Evolutionary conservation across 2,329 filamentous ascomycete genomes (phyloP).

Genomic region (Intubia oerlemansii): DNA sequence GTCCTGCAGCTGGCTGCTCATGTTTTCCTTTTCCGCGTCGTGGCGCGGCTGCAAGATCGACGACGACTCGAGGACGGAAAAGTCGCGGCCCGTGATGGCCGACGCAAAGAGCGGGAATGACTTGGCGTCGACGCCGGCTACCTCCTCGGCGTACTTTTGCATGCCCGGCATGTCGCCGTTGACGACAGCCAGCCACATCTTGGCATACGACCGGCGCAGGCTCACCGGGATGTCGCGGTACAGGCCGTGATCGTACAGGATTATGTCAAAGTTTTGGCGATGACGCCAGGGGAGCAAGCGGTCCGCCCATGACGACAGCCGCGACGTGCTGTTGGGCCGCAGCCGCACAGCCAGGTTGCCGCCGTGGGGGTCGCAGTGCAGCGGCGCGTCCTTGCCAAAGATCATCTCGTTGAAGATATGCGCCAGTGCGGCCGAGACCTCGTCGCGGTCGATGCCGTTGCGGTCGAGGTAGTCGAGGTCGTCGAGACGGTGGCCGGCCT

Average conservation of each 20-base stretch:
- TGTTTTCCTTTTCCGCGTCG: slow-evolving; percentile 62
- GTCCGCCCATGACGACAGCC: not conserved
- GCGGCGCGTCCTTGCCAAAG: slow-evolving; percentile 66
- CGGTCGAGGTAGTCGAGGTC: slow-evolving; percentile 72
- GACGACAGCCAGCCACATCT: slow-evolving; percentile 92
- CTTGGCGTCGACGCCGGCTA: slow-evolving; percentile 71
- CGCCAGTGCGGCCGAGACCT: slow-evolving; percentile 78
- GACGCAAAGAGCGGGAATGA: slow-evolving; percentile 91
- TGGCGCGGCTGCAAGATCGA: slow-evolving; percentile 34
- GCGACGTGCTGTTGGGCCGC: not conserved
- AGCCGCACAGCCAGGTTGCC: slow-evolving; percentile 73
- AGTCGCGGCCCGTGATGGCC: slow-evolving; percentile 90
- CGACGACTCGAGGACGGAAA: slow-evolving; percentile 45
- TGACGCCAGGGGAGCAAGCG: slow-evolving; percentile 14
- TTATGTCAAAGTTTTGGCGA: slow-evolving; percentile 66
- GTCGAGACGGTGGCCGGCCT: slow-evolving; percentile 70
- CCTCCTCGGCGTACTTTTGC: slow-evolving; percentile 73
- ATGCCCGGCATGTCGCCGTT: slow-evolving; percentile 71
- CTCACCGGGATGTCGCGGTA: slow-evolving; percentile 76
- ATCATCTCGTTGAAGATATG: slow-evolving; percentile 99
- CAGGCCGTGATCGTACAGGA: slow-evolving; percentile 90
- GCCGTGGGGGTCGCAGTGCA: slow-evolving; percentile 94
- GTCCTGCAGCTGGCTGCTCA: slow-evolving; percentile 65
- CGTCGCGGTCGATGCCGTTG: slow-evolving; percentile 78
- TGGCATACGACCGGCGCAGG: slow-evolving; percentile 72